Percentiles rank a stretch among this genome's conserved stretches.
phyloP scores from a whole-genome alignment of 495 filamentous ascomycete genomes.

The Annulohypoxylon moriforme region DNA sequence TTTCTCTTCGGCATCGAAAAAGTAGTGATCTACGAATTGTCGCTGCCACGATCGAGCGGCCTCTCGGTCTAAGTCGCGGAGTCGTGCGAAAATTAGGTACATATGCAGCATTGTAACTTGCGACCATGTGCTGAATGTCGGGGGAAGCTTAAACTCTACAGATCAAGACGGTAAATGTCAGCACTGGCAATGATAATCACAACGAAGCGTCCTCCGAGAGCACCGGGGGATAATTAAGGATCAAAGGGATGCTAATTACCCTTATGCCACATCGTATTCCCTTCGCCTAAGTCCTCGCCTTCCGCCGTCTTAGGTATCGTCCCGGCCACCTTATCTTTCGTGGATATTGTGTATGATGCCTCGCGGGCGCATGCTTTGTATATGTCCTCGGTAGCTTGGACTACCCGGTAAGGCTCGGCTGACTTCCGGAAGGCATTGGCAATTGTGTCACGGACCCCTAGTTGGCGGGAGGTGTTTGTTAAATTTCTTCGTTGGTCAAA shows the following conservation, averaged over 20 bases:
- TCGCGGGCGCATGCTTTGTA: conserved; percentile 80
- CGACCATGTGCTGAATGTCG: conserved; percentile 94
- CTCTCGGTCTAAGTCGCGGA: conserved; percentile 76
- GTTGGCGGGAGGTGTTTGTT: conserved; percentile 32
- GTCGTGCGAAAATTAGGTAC: conserved; percentile 89
- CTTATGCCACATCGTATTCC: conserved; percentile 83
- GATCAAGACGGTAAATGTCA: conserved; percentile 19
- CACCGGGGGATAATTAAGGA: no score
- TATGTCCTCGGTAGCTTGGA: conserved; percentile 79
- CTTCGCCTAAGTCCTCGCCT: conserved; percentile 82
- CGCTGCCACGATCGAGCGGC: conserved; percentile 54
- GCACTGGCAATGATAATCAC: conserved; percentile 10
- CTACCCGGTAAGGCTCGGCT: conserved; percentile 78
- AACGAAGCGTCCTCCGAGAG: neutral
- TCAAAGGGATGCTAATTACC: conserved; percentile 65
- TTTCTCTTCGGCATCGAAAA: conserved; percentile 86
- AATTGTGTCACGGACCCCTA: conserved; percentile 31
- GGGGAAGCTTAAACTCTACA: conserved; percentile 69
- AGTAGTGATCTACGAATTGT: conserved; percentile 87
- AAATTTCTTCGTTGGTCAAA: conserved; percentile 38
- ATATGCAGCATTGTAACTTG: conserved; percentile 96
- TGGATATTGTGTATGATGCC: conserved; percentile 77
- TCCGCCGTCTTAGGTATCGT: conserved; percentile 72
- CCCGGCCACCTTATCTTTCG: conserved; percentile 63
- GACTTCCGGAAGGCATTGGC: conserved; percentile 48